Evolutionary conservation across 2,329 filamentous ascomycete species (phyloP).

Genomic region (Monilinia fructigena): DNA sequence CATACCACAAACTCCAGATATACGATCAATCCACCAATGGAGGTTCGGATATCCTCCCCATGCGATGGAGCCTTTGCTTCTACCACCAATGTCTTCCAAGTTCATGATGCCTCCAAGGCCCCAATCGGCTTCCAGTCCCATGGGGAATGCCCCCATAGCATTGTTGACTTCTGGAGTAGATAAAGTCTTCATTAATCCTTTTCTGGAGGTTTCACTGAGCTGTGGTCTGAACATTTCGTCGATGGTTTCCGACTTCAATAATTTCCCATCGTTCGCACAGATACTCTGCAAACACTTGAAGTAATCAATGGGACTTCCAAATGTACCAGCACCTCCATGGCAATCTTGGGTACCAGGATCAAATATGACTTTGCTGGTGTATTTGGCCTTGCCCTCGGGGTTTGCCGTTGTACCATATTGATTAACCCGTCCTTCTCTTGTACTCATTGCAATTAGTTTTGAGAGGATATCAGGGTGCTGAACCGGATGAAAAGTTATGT

Average conservation of each 20-base stretch:
- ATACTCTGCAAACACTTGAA: constrained; percentile 48
- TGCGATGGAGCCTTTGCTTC: constrained; percentile 43
- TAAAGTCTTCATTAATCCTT: constrained; percentile 33
- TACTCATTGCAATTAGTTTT: constrained; percentile 31
- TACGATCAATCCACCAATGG: constrained; percentile 47
- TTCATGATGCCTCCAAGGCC: constrained; percentile 47
- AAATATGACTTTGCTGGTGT: constrained; percentile 22
- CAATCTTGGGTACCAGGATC: constrained; percentile 20
- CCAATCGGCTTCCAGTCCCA: constrained; percentile 43
- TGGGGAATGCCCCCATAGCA: constrained; percentile 37
- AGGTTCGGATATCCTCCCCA: constrained; percentile 50
- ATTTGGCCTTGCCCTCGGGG: constrained; percentile 25
- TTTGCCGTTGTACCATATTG: constrained; percentile 25
- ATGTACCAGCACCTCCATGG: constrained; percentile 43
- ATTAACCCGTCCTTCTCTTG: constrained; percentile 27
- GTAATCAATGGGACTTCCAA: constrained; percentile 44
- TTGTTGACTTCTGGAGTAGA: constrained; percentile 25
- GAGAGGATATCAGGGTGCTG: constrained; percentile 25
- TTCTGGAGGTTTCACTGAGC: constrained; percentile 38
- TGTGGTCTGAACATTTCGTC: constrained; percentile 50
- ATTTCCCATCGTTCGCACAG: constrained; percentile 49
- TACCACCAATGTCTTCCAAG: constrained; percentile 41
- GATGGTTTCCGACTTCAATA: constrained; percentile 46
- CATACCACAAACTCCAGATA: constrained; percentile 44
- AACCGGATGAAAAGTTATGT: constrained; percentile 31